Evolutionary conservation across 164 flowering plant genomes (phyloP).

Genomic region (Annona cherimola): DNA sequence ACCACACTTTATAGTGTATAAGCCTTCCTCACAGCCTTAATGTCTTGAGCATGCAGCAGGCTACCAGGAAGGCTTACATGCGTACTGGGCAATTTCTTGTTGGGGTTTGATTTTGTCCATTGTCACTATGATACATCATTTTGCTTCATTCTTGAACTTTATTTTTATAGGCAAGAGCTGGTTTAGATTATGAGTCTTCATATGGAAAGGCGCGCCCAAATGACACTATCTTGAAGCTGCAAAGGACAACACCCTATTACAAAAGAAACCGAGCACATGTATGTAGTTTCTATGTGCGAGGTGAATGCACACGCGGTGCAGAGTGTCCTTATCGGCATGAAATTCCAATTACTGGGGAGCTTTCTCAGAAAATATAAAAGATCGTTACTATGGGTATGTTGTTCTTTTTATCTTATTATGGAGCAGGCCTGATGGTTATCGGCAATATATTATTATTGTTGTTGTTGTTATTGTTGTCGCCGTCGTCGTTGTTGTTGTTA

Average conservation of each 20-base stretch:
- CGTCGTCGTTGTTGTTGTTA: too few species aligned
- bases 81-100: neutral
- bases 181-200: conserved; percentile 82
- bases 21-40: neutral
- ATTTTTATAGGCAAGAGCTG: conserved; percentile 72
- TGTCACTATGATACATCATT: neutral
- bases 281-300: conserved; percentile 87
- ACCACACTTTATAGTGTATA: neutral
- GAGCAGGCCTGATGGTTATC: neutral
- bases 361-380: conserved; percentile 90
- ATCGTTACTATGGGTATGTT: conserved; percentile 95
- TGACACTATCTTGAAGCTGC: conserved; percentile 86
- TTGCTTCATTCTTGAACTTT: neutral
- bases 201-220: conserved; percentile 73
- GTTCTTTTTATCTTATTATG: neutral
- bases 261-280: conserved; percentile 89
- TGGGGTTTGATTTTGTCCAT: neutral
- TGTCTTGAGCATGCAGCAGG: neutral
- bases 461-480: too few species aligned
- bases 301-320: conserved; percentile 94
- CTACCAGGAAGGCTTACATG: neutral
- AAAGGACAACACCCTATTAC: conserved; percentile 85
- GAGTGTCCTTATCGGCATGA: conserved; percentile 97
- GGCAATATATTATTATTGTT: too few species aligned
- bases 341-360: conserved; percentile 90